phyloP scores from a whole-genome alignment of 1,284 basidiomycete species.

The Malassezia yamatoensis region DNA sequence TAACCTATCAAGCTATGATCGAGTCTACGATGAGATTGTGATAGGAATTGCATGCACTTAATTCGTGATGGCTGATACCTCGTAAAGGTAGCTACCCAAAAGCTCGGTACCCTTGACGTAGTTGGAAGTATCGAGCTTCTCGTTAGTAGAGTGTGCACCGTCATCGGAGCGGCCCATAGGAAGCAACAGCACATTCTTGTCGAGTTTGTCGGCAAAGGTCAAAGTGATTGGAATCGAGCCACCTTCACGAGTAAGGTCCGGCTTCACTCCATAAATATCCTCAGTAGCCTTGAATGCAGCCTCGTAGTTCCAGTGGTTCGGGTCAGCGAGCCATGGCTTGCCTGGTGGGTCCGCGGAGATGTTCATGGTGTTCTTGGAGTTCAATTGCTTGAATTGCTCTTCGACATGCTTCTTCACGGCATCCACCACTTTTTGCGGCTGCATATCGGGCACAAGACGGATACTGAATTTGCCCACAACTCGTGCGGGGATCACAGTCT shows the following conservation, averaged over 20 bases:
- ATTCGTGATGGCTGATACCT: not conserved
- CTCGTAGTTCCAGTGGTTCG: conserved; percentile 80
- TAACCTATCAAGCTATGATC: not conserved
- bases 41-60: not conserved
- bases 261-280: conserved; percentile 68
- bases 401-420: conserved; percentile 40
- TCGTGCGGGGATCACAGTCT: conserved; percentile 89
- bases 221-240: conserved; percentile 93
- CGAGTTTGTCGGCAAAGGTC: conserved; percentile 68
- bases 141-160: conserved; percentile 86
- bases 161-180: conserved; percentile 70
- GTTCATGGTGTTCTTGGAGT: conserved; percentile 43
- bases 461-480: conserved; percentile 58
- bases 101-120: conserved; percentile 70
- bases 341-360: conserved; percentile 38
- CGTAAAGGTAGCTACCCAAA: conserved; percentile 72
- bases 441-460: conserved; percentile 73
- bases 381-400: conserved; percentile 38
- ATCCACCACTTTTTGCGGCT: conserved; percentile 50
- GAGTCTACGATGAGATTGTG: no score
- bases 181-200: conserved; percentile 62
- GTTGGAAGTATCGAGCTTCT: conserved; percentile 87
- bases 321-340: conserved; percentile 46
- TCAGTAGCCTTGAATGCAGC: conserved; percentile 77
- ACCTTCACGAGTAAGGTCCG: conserved; percentile 84